These are phyloP conservation scores for Licmophora abbreviata DNA, from an alignment of 108 stramenopile species.

Conservation along the genomic window DNA sequence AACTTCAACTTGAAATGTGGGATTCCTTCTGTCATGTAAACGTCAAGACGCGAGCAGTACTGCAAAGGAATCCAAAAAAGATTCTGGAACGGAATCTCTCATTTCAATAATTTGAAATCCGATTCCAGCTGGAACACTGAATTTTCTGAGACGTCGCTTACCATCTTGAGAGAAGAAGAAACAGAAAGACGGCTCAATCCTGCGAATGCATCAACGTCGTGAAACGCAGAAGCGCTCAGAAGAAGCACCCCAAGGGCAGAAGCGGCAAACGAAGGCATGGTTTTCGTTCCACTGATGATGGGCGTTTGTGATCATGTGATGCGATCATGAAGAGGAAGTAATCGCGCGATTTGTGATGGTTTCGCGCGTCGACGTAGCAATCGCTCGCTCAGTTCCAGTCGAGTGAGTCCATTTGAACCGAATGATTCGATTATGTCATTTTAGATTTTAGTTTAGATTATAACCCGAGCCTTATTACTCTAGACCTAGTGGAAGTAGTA, in stretches of 20 bases:
- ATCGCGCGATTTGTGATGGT: too few relatives aligned
- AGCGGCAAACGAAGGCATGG: background rate
- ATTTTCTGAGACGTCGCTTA: background rate
- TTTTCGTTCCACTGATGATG: too few relatives aligned
- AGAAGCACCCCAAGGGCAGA: constrained; percentile 2
- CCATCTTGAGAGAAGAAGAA: background rate
- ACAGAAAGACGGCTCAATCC: background rate
- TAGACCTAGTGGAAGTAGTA: too few relatives aligned
- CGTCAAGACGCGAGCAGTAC: background rate
- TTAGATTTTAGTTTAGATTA: too few relatives aligned
- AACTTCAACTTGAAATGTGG: background rate
- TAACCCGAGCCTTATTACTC: too few relatives aligned
- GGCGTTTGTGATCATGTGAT: too few relatives aligned
- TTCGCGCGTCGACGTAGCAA: too few relatives aligned
- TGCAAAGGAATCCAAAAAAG: background rate
- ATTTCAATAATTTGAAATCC: background rate
- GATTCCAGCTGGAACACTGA: background rate
- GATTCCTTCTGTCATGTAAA: background rate
- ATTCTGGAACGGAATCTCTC: background rate
- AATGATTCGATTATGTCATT: too few relatives aligned
- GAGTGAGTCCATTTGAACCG: too few relatives aligned
- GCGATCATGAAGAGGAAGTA: too few relatives aligned
- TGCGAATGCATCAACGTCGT: background rate
- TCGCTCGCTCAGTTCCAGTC: too few relatives aligned
- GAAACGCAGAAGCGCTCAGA: background rate